A percentile compares a stretch with the other conserved stretches of the same genome.
Conservation (phyloP, 768 basidiomycete genomes). For the Rhodotorula graminis region DNA sequence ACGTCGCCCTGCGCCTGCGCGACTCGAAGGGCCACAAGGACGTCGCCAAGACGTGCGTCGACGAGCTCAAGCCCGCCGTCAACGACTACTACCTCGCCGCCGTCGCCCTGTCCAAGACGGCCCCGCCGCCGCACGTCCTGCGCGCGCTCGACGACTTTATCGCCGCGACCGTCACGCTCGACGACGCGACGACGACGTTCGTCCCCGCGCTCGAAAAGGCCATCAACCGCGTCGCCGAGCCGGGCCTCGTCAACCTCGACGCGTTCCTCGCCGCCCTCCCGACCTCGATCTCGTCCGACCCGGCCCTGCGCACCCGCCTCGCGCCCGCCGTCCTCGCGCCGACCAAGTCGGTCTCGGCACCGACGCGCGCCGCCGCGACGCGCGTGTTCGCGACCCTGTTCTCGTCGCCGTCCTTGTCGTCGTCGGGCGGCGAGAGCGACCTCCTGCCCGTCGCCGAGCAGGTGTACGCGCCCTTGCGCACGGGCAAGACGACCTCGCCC, state of each 20-base stretch:
- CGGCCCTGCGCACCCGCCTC: conserved; percentile 49
- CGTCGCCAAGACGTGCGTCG: conserved; percentile 50
- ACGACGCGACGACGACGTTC: conserved; percentile 56
- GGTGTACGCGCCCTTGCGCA: conserved; percentile 65
- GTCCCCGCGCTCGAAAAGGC: conserved; percentile 75
- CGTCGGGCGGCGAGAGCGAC: conserved; percentile 40
- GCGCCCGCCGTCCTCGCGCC: conserved; percentile 42
- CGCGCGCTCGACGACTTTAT: conserved; percentile 42
- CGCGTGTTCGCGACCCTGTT: conserved; percentile 43
- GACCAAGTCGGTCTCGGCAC: conserved; percentile 45
- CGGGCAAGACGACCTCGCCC: conserved; percentile 78
- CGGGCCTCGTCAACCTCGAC: conserved; percentile 55
- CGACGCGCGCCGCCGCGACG: conserved; percentile 45
- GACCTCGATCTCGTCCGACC: conserved; percentile 60
- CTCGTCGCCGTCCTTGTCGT: background rate
- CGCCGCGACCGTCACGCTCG: conserved; percentile 35
- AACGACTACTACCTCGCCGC: conserved; percentile 58
- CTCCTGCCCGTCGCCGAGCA: conserved; percentile 55
- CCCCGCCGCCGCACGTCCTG: conserved; percentile 58
- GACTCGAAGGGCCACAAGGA: conserved; percentile 45
- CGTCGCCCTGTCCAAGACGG: conserved; percentile 64
- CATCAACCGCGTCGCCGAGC: conserved; percentile 73
- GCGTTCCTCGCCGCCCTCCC: conserved; percentile 19
- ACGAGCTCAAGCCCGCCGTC: conserved; percentile 53
- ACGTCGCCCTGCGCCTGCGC: conserved; percentile 30